Evolutionary conservation across 1,284 basidiomycete genomes (phyloP).

Genomic region (Cronartium ribicola): DNA sequence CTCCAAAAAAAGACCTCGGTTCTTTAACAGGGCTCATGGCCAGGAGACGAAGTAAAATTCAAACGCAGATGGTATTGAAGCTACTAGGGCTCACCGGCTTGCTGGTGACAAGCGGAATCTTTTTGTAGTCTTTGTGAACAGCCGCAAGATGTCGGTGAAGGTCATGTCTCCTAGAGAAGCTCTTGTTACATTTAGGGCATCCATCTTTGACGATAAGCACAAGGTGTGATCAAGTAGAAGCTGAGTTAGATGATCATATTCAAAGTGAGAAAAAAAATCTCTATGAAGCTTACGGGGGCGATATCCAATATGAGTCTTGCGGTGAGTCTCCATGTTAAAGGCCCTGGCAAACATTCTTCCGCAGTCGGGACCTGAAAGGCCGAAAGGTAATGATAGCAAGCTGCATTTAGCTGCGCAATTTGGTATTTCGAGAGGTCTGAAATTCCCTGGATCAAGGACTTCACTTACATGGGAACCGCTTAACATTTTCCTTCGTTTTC

Average conservation of each 20-base stretch:
- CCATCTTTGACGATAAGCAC: slow-evolving; percentile 12
- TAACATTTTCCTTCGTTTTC: slow-evolving; percentile 25
- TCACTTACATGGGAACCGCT: slow-evolving; percentile 40
- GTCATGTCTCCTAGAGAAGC: slow-evolving; percentile 39
- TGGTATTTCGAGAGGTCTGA: no score
- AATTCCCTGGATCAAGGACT: not conserved
- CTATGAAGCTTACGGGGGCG: slow-evolving; percentile 31
- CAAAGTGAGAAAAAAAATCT: no score
- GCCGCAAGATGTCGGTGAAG: slow-evolving; percentile 40
- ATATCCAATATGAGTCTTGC: slow-evolving; percentile 42
- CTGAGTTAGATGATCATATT: not conserved
- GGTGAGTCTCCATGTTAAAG: slow-evolving; percentile 42
- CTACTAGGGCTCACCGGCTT: not conserved
- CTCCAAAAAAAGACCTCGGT: no score
- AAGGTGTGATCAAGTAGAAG: not conserved
- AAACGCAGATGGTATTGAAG: not conserved
- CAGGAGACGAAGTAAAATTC: not conserved
- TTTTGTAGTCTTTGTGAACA: slow-evolving; percentile 36
- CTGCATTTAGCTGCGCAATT: not conserved
- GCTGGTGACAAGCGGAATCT: not conserved
- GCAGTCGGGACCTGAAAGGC: slow-evolving; percentile 33
- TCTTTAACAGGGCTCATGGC: not conserved
- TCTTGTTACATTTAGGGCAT: slow-evolving; percentile 36
- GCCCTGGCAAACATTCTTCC: slow-evolving; percentile 41
- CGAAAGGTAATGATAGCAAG: not conserved